Evolutionary conservation across 805 yeast species (phyloP), one percentile per base, ranked within the genome.

Genomic region (Nakazawaea anatomiae): DNA sequence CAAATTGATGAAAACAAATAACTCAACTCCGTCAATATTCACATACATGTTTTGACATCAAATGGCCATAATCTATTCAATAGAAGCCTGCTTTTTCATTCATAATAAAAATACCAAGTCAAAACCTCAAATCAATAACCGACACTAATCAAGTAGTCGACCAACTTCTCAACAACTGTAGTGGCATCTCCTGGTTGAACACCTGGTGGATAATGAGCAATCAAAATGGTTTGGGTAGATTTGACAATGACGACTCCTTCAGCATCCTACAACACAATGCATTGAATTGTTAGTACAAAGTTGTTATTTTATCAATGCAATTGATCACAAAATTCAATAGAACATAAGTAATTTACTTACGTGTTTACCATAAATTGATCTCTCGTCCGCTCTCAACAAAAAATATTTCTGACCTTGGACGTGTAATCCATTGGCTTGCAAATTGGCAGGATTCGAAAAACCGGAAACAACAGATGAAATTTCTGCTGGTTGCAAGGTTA

Each of bases 151-250:
- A 94, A 79, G 65, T 94, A 91, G 67, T 94, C 98, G 44, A 96
- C 98, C 74, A 94, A 78, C 64, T 89, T 92, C 70, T 94, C 99
- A 52, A 92, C 96, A 56, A 91, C 87, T 62, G 86, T 82, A 53
- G 97, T 87, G 48, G 98, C 98, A 66, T 89, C 96, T 60, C 96
- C 97, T 34, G 98, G 89, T 68, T 85, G 92, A 44, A 88, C 86
- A 51, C 91, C 91, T 10, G 87, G 80, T 12, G 96, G 94, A 66
- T 94, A 94, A 69, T 94, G 98, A n/a, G 94, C 97, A 60, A 94
- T 72, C 64, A 94, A 71, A 52, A 94, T 82, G 32, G 97, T 90
- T 71, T 92, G 98, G 65, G 83, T 88, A 51, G 98, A 90, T 77
- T 96, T 87, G 44, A 92, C 97, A 57, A 89, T 85, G 57, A 94